phyloP scores from a whole-genome alignment of 148 eudicot genomes.

The Hydrangea macrophylla region DNA sequence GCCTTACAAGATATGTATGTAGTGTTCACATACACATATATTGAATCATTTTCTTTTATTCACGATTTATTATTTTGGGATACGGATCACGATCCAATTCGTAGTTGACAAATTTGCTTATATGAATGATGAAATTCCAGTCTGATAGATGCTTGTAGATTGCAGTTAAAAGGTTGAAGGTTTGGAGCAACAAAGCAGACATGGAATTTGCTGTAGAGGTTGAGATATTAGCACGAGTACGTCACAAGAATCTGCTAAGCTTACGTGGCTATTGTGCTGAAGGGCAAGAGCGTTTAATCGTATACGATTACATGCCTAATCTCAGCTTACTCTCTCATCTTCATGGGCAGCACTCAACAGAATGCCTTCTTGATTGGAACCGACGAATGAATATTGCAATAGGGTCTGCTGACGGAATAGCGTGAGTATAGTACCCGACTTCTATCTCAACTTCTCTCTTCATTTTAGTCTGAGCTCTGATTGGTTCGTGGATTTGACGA shows the following conservation, averaged over 20 bases:
- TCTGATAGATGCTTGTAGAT: slow-evolving; percentile 46
- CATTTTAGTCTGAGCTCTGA: too few relatives aligned
- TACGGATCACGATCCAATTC: too few relatives aligned
- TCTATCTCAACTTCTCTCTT: neutral
- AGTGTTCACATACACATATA: too few relatives aligned
- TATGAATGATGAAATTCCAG: slow-evolving; percentile 1
- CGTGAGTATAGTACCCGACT: slow-evolving; percentile 41
- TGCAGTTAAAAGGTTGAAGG: slow-evolving; percentile 91
- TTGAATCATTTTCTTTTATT: too few relatives aligned
- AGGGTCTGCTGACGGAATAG: slow-evolving; percentile 88
- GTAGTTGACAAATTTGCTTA: too few relatives aligned
- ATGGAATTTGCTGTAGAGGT: slow-evolving; percentile 78
- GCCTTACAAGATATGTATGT: too few relatives aligned
- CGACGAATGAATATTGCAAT: slow-evolving; percentile 77
- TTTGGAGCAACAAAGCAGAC: slow-evolving; percentile 84
- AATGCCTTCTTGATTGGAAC: slow-evolving; percentile 81
- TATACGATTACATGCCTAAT: slow-evolving; percentile 87
- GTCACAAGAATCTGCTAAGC: slow-evolving; percentile 73
- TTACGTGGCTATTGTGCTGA: slow-evolving; percentile 91
- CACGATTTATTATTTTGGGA: too few relatives aligned
- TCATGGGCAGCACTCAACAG: slow-evolving; percentile 84
- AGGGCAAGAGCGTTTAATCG: slow-evolving; percentile 91
- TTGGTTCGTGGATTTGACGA: too few relatives aligned
- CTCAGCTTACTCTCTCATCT: slow-evolving; percentile 81
- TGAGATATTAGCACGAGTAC: slow-evolving; percentile 78